Evolutionary conservation across 192 early-diverging fungal species (phyloP), one percentile per base, ranked within the genome.

Genomic region (Backusella luteola): DNA sequence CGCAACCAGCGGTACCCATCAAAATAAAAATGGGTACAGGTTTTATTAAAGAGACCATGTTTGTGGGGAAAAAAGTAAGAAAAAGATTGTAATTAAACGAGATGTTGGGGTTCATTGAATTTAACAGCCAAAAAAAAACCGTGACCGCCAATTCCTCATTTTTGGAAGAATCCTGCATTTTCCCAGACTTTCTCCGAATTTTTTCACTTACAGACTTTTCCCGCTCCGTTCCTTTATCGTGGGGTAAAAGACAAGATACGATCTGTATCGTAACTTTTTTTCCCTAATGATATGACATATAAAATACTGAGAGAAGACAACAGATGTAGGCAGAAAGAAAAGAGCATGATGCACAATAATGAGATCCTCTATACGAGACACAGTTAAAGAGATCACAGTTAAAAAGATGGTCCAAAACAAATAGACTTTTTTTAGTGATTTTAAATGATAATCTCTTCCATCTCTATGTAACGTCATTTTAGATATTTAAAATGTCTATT

Each of bases 1-100:
- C 92, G 67, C 87, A 81, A 15, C 90, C 91, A 34, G 86, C 80
- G 0, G 85, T 84, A n/a, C 92, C 92, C 91, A 91, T 91, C 4
- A 89, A 80, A 15, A 92, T 76, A 29, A 88, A 80, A 0, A 82
- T 83, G 2, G 85, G 86, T 38, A 86, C 82, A 7, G 88, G 85
- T 34, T 72, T 63, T 63, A 63, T 29, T 63, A 63, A 63, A 29
- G 56, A 63, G 21, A 63, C 56, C 56, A 63, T 63, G 6, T 63
- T 63, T 29, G 5, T 29, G 21, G 12, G 21, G 19, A 56, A 23
- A 26, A 59, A 21, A 59, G 29, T 1, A n/a, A 12, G 4, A 23
- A 59, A 59, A 59, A 21, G 11, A 12, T 39, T 7, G 11, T 39
- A 26, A 26, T 3, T 9, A 19, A 26, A 29, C 4, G 26, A 63